phyloP scores from a whole-genome alignment of 2,329 filamentous ascomycete species.

The Nectriaceae sp. region DNA sequence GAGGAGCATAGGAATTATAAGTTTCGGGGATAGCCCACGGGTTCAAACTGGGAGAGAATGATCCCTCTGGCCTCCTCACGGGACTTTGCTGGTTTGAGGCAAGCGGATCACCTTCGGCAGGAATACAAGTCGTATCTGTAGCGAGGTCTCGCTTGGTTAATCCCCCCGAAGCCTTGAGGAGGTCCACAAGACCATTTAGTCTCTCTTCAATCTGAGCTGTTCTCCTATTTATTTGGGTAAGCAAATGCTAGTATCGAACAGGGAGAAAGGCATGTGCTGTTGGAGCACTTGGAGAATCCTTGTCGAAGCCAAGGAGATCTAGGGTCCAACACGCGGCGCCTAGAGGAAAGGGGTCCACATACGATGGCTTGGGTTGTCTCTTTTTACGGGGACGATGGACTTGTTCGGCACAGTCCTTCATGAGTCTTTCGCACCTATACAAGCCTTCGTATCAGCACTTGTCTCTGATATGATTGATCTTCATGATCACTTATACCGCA shows the following conservation, averaged over 20 bases:
- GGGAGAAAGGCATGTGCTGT: neutral
- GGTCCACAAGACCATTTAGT: conserved; percentile 50
- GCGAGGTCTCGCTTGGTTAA: conserved; percentile 26
- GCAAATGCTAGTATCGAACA: neutral
- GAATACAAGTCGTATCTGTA: conserved; percentile 30
- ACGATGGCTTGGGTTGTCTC: conserved; percentile 52
- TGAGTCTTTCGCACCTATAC: conserved; percentile 48
- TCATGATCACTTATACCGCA: no score
- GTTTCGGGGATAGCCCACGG: conserved; percentile 38
- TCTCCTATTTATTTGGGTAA: conserved; percentile 34
- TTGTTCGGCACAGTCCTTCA: conserved; percentile 49
- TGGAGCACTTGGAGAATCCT: no score
- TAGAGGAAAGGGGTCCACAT: conserved; percentile 36
- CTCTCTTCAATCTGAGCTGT: conserved; percentile 53
- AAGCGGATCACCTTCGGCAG: conserved; percentile 27
- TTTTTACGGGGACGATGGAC: conserved; percentile 54
- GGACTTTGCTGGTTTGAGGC: conserved; percentile 27
- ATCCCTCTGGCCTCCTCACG: conserved; percentile 14
- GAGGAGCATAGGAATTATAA: conserved; percentile 50
- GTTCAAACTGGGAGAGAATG: conserved; percentile 14
- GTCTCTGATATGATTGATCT: neutral
- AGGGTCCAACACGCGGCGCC: no score
- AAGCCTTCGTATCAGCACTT: conserved; percentile 4
- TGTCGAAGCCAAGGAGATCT: no score
- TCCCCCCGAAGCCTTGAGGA: conserved; percentile 47